phyloP scores from a whole-genome alignment of 179 eudicot species.

The Beta macrorhiza region DNA sequence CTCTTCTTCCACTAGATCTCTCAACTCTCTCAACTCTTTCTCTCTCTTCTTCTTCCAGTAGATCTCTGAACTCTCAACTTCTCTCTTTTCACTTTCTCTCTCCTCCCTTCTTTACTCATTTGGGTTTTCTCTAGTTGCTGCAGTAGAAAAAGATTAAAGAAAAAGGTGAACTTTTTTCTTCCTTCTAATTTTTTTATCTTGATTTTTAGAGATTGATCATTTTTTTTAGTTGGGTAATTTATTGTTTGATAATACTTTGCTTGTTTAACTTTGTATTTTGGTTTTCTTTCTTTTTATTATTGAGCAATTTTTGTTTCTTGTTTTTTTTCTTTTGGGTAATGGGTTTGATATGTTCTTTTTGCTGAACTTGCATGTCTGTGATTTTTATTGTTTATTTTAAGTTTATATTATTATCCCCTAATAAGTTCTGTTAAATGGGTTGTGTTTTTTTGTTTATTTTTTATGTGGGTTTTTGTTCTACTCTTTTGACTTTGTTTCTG shows the following conservation, averaged over 20 bases:
- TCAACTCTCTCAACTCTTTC: not conserved
- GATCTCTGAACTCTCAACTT: not conserved
- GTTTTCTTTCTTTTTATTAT: slow-evolving; percentile 4
- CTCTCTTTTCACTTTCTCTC: too few species aligned
- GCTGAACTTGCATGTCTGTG: slow-evolving; percentile 17
- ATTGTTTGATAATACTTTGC: not conserved
- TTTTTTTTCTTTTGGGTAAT: not conserved
- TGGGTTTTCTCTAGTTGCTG: slow-evolving; percentile 12
- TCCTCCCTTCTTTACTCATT: too few species aligned
- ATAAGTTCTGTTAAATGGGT: not conserved
- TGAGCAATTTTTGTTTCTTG: slow-evolving; percentile 1
- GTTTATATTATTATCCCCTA: not conserved
- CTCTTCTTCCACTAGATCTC: not conserved
- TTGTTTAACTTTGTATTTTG: slow-evolving; percentile 1
- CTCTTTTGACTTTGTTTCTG: slow-evolving; percentile 17
- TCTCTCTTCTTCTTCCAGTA: not conserved
- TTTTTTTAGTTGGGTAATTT: not conserved
- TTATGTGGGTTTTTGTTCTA: not conserved
- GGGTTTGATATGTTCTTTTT: slow-evolving; percentile 15
- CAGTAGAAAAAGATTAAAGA: not conserved
- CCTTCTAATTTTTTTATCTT: not conserved
- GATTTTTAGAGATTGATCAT: not conserved
- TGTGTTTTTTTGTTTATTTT: not conserved
- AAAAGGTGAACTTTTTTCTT: slow-evolving; percentile 1
- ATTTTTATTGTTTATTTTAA: not conserved